Conservation (phyloP, 225 moss, liverwort and hornwort species). For the Pseudisothecium myosuroides region DNA sequence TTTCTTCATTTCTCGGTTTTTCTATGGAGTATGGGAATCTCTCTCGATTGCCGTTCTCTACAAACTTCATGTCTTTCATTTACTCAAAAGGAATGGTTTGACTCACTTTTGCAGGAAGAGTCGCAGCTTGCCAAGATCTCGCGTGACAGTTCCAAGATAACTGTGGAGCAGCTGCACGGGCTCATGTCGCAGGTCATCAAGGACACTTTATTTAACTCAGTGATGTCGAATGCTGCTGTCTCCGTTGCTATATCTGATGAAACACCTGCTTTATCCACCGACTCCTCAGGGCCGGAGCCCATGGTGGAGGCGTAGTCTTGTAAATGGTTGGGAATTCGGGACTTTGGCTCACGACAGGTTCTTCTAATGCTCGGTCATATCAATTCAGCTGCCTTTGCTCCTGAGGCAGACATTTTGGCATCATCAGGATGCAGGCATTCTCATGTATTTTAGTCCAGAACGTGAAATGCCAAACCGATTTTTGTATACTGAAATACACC, state of each 20-base stretch:
- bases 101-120: constrained; percentile 61
- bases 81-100: not conserved
- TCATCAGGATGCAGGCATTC: not conserved
- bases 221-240: constrained; percentile 8
- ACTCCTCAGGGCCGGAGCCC: constrained; percentile 48
- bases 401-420: not conserved
- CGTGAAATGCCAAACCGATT: not conserved
- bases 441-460: not conserved
- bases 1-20: not conserved
- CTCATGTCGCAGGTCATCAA: constrained; percentile 92
- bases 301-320: constrained; percentile 48
- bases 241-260: constrained; percentile 3
- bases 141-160: constrained; percentile 96
- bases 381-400: not conserved
- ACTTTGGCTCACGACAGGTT: not conserved
- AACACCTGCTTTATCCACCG: not conserved
- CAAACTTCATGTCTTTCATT: not conserved
- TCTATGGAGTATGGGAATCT: not conserved
- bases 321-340: not conserved
- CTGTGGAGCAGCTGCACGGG: constrained; percentile 97
- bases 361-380: not conserved
- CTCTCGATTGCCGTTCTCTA: not conserved
- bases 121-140: constrained; percentile 97
- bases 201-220: constrained; percentile 52
- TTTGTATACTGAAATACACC: not conserved